Percentiles rank a stretch among this genome's conserved stretches.
phyloP scores from a whole-genome alignment of 495 filamentous ascomycete genomes.

The Bacidia gigantensis region DNA sequence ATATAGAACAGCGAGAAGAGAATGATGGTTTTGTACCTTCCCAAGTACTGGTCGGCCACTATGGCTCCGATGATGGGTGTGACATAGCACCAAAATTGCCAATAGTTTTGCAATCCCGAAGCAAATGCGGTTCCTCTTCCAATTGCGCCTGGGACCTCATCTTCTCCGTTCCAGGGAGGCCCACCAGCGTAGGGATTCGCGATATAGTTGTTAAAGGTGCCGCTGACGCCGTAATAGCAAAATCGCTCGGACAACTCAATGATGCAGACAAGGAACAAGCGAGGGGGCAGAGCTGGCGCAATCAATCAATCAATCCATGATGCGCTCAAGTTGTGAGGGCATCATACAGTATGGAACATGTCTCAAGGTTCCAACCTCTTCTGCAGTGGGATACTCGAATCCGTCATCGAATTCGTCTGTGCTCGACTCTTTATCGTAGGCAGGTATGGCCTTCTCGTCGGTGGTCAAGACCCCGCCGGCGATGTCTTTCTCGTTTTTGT shows the following conservation, averaged over 20 bases:
- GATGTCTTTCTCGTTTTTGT: not conserved
- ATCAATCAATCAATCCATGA: not conserved
- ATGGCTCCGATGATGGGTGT: constrained; percentile 57
- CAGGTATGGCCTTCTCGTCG: not conserved
- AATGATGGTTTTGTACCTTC: constrained; percentile 57
- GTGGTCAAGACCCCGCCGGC: constrained; percentile 1
- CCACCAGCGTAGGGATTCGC: constrained; percentile 38
- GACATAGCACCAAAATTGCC: constrained; percentile 56
- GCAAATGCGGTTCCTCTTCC: constrained; percentile 26
- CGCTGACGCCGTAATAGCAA: constrained; percentile 48
- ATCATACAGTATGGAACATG: constrained; percentile 24
- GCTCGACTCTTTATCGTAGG: constrained; percentile 1
- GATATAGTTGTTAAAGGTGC: constrained; percentile 38
- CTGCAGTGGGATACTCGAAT: constrained; percentile 25
- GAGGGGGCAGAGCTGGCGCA: constrained; percentile 32
- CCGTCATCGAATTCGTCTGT: constrained; percentile 5
- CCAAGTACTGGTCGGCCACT: constrained; percentile 57
- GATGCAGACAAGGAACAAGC: constrained; percentile 45
- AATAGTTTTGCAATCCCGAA: constrained; percentile 8
- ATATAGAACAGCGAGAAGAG: constrained; percentile 38
- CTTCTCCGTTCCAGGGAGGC: constrained; percentile 19
- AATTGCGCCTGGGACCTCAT: constrained; percentile 31
- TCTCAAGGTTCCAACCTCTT: constrained; percentile 37
- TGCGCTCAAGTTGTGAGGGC: not conserved
- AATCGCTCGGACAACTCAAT: constrained; percentile 57